Evolutionary conservation across 768 basidiomycete genomes (phyloP).

Genomic region (Russula earlei): DNA sequence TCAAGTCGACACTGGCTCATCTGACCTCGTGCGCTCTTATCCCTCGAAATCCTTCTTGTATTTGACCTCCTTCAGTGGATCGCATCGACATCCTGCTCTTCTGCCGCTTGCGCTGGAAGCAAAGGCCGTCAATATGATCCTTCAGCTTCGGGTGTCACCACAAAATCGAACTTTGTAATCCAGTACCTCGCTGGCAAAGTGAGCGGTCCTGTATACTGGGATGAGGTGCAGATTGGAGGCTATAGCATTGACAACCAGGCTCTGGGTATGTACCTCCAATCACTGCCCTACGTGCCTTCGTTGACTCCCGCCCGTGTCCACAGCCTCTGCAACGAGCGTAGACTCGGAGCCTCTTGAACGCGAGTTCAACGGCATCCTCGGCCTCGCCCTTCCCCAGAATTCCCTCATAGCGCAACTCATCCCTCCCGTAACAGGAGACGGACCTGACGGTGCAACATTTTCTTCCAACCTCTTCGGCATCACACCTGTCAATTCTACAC

Average conservation of each 20-base stretch:
- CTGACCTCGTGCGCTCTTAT: slow-evolving; percentile 51
- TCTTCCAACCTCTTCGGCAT: slow-evolving; percentile 66
- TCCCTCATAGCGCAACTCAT: slow-evolving; percentile 51
- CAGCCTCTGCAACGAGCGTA: slow-evolving; percentile 53
- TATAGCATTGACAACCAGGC: slow-evolving; percentile 61
- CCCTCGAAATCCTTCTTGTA: background rate
- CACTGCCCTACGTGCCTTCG: background rate
- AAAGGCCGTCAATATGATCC: slow-evolving; percentile 49
- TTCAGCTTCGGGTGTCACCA: slow-evolving; percentile 31
- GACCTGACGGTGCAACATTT: slow-evolving; percentile 56
- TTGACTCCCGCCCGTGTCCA: background rate
- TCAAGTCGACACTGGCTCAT: slow-evolving; percentile 76
- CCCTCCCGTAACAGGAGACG: slow-evolving; percentile 38
- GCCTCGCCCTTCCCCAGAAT: slow-evolving; percentile 65
- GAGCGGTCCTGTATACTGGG: slow-evolving; percentile 61
- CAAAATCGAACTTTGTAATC: slow-evolving; percentile 39
- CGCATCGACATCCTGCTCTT: slow-evolving; percentile 54
- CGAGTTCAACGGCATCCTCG: slow-evolving; percentile 58
- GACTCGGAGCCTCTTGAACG: slow-evolving; percentile 46
- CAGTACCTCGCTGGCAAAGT: slow-evolving; percentile 52
- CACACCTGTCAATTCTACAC: slow-evolving; percentile 42
- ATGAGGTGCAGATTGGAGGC: slow-evolving; percentile 49
- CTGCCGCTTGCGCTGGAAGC: slow-evolving; percentile 40
- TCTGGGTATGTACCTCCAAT: slow-evolving; percentile 37
- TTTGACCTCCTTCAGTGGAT: slow-evolving; percentile 49